Evolutionary conservation across 129 eudicot genomes (phyloP).

Genomic region (Flaveria sonorensis): DNA sequence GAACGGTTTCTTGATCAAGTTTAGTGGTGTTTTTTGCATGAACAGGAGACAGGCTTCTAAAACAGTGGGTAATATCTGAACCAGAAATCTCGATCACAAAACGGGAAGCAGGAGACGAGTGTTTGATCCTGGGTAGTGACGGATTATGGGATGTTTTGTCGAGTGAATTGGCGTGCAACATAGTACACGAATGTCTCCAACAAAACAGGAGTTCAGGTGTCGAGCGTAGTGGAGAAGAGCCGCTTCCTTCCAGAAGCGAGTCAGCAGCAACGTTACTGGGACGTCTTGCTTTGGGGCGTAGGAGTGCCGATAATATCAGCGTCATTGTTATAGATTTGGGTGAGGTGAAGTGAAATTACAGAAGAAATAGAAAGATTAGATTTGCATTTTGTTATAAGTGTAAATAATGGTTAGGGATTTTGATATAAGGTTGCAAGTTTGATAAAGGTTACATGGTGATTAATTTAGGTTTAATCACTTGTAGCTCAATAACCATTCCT

Average conservation of each 20-base stretch:
- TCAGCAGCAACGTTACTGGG: conserved; percentile 47
- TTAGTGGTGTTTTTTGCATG: background rate
- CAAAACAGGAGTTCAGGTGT: background rate
- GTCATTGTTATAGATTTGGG: conserved; percentile 51
- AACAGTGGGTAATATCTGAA: conserved; percentile 49
- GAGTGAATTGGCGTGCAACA: conserved; percentile 36
- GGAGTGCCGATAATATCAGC: conserved; percentile 47
- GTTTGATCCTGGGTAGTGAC: conserved; percentile 48
- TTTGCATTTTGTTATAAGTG: conserved; percentile 6
- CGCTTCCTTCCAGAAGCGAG: conserved; percentile 29
- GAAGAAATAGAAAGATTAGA: background rate
- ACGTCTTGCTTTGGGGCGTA: conserved; percentile 56
- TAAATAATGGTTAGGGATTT: conserved; percentile 1
- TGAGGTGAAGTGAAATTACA: conserved; percentile 24
- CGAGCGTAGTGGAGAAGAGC: conserved; percentile 4
- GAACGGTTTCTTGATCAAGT: background rate
- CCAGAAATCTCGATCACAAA: conserved; percentile 52
- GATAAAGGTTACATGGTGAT: background rate
- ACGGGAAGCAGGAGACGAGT: conserved; percentile 42
- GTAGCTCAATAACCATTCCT: background rate
- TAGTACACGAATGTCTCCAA: conserved; percentile 35
- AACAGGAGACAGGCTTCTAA: conserved; percentile 49
- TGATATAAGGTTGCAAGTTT: background rate
- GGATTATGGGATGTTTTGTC: conserved; percentile 60
- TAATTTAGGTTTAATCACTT: background rate